phyloP scores from a whole-genome alignment of 768 basidiomycete species.

The Suillus bovinus region DNA sequence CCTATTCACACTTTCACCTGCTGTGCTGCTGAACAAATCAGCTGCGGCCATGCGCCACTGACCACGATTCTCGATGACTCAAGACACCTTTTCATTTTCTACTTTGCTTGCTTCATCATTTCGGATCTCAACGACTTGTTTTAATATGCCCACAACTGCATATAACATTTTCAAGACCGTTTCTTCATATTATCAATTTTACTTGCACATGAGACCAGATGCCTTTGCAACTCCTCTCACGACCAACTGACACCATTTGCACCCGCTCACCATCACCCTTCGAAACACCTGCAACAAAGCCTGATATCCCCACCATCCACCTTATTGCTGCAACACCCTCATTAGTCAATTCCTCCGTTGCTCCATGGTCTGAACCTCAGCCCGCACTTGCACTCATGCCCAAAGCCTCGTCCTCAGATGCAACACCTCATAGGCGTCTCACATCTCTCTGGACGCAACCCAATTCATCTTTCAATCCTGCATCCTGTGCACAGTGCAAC shows the following conservation, averaged over 20 bases:
- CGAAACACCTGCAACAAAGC: slow-evolving; percentile 28
- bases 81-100: slow-evolving; percentile 5
- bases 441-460: too few relatives aligned
- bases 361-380: slow-evolving; percentile 22
- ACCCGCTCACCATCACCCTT: slow-evolving; percentile 29
- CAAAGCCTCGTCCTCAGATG: slow-evolving; percentile 17
- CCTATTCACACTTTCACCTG: slow-evolving; percentile 73
- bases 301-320: slow-evolving; percentile 60
- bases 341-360: slow-evolving; percentile 30
- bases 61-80: slow-evolving; percentile 27
- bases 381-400: slow-evolving; percentile 30
- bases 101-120: slow-evolving; percentile 14
- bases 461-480: too few relatives aligned
- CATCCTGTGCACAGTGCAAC: too few relatives aligned
- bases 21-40: slow-evolving; percentile 76
- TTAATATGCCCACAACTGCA: slow-evolving; percentile 28
- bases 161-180: slow-evolving; percentile 23
- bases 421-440: slow-evolving; percentile 45
- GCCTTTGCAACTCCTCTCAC: slow-evolving; percentile 33
- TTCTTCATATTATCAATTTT: slow-evolving; percentile 12
- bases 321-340: slow-evolving; percentile 70
- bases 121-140: slow-evolving; percentile 19
- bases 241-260: slow-evolving; percentile 27
- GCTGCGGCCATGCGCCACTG: slow-evolving; percentile 67
- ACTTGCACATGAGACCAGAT: slow-evolving; percentile 17